phyloP scores from a whole-genome alignment of 345 rosid species.

The Hypericum androsaemum region DNA sequence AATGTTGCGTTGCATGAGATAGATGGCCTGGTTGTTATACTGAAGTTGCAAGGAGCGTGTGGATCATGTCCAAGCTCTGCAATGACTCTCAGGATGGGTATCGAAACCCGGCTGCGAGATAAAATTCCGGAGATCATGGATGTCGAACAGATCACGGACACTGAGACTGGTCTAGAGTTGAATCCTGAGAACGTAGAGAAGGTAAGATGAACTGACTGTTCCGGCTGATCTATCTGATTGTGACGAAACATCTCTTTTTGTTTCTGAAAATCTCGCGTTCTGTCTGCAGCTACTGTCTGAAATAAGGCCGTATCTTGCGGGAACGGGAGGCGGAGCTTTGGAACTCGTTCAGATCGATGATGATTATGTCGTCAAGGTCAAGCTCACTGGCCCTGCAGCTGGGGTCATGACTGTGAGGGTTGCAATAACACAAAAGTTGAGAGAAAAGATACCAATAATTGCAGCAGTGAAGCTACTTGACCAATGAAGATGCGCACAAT shows the following conservation, averaged over 20 bases:
- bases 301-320: slow-evolving; percentile 79
- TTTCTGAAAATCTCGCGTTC: neutral
- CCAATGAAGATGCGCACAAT: slow-evolving; percentile 13
- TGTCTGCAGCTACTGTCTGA: slow-evolving; percentile 61
- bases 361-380: slow-evolving; percentile 54
- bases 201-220: slow-evolving; percentile 24
- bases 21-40: slow-evolving; percentile 84
- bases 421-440: slow-evolving; percentile 75
- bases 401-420: slow-evolving; percentile 87
- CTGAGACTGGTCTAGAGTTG: slow-evolving; percentile 70
- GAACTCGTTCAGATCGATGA: slow-evolving; percentile 62
- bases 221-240: neutral
- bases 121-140: slow-evolving; percentile 83
- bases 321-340: slow-evolving; percentile 81
- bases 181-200: slow-evolving; percentile 70
- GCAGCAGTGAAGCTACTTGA: slow-evolving; percentile 77
- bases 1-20: slow-evolving; percentile 90
- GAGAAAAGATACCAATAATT: slow-evolving; percentile 73
- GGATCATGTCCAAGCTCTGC: slow-evolving; percentile 97
- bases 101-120: slow-evolving; percentile 75
- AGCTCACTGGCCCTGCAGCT: slow-evolving; percentile 85
- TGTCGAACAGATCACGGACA: slow-evolving; percentile 80
- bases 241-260: neutral
- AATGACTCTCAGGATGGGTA: slow-evolving; percentile 92
- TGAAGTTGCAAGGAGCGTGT: slow-evolving; percentile 91